Base-by-base conservation (phyloP, 2,329 filamentous ascomycete genomes). In the Botrytis tulipae region DNA sequence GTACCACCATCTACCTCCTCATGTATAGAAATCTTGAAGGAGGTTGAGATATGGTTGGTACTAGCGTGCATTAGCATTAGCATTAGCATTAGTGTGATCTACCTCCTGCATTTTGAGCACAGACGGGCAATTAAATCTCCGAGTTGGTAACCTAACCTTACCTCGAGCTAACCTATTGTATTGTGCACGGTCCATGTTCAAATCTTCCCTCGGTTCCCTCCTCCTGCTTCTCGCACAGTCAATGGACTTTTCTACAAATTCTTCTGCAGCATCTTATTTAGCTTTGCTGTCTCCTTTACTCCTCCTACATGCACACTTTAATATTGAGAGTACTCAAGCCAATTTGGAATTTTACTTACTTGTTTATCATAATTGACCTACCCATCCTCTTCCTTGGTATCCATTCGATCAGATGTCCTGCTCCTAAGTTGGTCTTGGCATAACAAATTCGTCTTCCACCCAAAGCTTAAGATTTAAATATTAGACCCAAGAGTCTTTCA, bases 291-390 rank as follows among this genome's bases (percentile, higher is more conserved):
- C 14, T 57, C 16, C n/a, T 29, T 29, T 2, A 2, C 3, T 29
- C 12, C 25, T 8, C 12, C 25, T 8, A 16, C 12, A 29, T 18
- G 29, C 14, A 29, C 6, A 18, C 12, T n/a, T 29, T 29, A 54
- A 29, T 1, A 29, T n/a, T 18, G 25, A n/a, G 22, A 25, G 2
- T 1, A 62, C 2, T 3, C 0, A 16, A n/a, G 14, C 14, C 9
- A 1, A 29, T 18, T 8, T 29, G 10, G 14, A 18, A 9, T n/a
- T 42, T 37, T n/a, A 2, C 12, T 16, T 18, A 18, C 60, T 3
- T 37, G 4, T 62, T 62, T 3, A 6, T 37, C 22, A 10, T 40
- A 42, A n/a, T 40, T 62, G 12, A 18, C 25, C 35, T 62, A 62
- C 35, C 25, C 18, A 40, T 42, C 37, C 25, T 62, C 60, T 61